A percentile compares a stretch with the other conserved stretches of the same genome.
phyloP scores from a whole-genome alignment of 2,329 filamentous ascomycete genomes.

The Hypoxylon sp. region DNA sequence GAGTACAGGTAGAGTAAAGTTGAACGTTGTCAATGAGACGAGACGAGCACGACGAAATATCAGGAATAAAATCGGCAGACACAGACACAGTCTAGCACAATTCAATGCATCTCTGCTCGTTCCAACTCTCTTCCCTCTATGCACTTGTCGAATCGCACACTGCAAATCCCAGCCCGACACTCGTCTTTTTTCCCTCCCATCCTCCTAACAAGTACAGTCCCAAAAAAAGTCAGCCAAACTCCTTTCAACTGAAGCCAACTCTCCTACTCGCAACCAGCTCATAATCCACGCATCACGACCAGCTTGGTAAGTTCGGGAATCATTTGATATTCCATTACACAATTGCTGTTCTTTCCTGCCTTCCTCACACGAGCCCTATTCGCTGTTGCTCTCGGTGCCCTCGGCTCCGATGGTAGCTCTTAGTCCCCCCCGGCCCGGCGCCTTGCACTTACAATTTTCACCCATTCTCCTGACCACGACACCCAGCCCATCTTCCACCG shows the following conservation, averaged over 20 bases:
- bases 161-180: background rate
- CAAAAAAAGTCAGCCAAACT: background rate
- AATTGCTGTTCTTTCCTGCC: background rate
- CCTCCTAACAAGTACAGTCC: background rate
- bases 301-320: background rate
- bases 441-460: slow-evolving; percentile 26
- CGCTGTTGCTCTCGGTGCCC: slow-evolving; percentile 10
- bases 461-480: slow-evolving; percentile 7
- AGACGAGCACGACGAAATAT: slow-evolving; percentile 35
- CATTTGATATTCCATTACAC: background rate
- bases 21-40: background rate
- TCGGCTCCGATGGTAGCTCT: slow-evolving; percentile 8
- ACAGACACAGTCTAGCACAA: too few species aligned
- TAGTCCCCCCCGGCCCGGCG: too few species aligned
- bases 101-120: background rate
- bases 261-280: background rate
- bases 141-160: too few species aligned
- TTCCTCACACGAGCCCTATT: background rate
- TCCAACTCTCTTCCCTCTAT: background rate
- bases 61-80: too few species aligned
- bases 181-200: background rate
- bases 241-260: background rate
- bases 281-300: background rate
- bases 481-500: background rate
- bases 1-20: slow-evolving; percentile 15